Evolutionary conservation across 495 filamentous ascomycete species (phyloP).

Genomic region (Pseudomonodictys pantanalensis): DNA sequence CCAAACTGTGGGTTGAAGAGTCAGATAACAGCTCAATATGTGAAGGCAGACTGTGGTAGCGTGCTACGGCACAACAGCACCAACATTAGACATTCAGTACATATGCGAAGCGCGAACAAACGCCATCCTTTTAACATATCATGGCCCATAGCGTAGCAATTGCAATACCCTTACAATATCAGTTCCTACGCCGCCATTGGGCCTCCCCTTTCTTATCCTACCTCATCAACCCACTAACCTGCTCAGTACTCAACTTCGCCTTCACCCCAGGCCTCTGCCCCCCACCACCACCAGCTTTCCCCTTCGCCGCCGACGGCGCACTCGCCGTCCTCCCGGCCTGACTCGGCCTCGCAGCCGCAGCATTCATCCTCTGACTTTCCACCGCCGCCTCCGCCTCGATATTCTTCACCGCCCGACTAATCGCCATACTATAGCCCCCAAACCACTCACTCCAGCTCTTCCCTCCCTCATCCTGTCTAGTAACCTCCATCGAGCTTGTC

Average conservation of each 20-base stretch:
- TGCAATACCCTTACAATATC: neutral
- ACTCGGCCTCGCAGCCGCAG: neutral
- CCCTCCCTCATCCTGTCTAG: neutral
- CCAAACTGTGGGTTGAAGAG: no score
- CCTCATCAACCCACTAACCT: constrained; percentile 21
- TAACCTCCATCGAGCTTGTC: neutral
- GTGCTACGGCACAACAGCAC: no score
- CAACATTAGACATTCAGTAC: no score
- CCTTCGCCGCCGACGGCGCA: neutral
- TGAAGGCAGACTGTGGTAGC: no score
- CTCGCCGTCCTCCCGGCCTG: constrained; percentile 4
- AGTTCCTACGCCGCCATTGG: no score
- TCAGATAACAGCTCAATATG: no score
- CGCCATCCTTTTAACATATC: no score
- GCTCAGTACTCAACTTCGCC: constrained; percentile 25
- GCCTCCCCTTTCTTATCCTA: neutral
- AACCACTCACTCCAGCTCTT: constrained; percentile 33
- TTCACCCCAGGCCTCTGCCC: neutral
- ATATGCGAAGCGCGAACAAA: no score
- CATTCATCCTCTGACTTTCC: constrained; percentile 14
- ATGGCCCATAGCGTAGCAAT: no score
- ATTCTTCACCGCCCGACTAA: constrained; percentile 29
- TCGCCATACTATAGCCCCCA: constrained; percentile 34
- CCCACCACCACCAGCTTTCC: neutral
- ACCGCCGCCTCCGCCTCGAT: constrained; percentile 29